phyloP scores from a whole-genome alignment of 352 stramenopile genomes.

The Globisporangium spinosum region DNA sequence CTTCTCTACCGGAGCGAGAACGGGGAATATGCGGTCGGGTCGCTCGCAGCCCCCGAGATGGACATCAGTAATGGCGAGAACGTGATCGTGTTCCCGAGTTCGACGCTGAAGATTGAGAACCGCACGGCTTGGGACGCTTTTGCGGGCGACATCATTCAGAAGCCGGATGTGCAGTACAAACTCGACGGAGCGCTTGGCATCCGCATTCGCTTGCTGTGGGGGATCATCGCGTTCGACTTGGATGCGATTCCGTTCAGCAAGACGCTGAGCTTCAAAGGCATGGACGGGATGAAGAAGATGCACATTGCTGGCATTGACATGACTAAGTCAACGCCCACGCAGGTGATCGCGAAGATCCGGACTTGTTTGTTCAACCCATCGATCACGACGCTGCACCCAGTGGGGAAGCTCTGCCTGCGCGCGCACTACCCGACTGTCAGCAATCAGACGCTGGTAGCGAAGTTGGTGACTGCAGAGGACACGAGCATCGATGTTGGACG shows the following conservation, averaged over 20 bases:
- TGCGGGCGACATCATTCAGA: conserved; percentile 62
- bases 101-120: conserved; percentile 54
- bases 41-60: conserved; percentile 50
- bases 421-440: conserved; percentile 47
- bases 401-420: conserved; percentile 63
- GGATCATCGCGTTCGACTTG: conserved; percentile 47
- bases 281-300: conserved; percentile 63
- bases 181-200: conserved; percentile 49
- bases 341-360: conserved; percentile 66
- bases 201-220: conserved; percentile 45
- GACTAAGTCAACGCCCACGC: conserved; percentile 49
- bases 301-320: conserved; percentile 60
- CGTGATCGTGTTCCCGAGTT: conserved; percentile 38
- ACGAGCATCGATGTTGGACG: conserved; percentile 42
- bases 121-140: conserved; percentile 60
- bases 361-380: conserved; percentile 84
- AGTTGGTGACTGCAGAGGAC: conserved; percentile 37
- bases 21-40: conserved; percentile 29
- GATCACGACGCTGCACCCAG: conserved; percentile 55
- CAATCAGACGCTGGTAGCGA: conserved; percentile 42
- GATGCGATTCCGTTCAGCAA: conserved; percentile 49
- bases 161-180: conserved; percentile 36
- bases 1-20: conserved; percentile 35
- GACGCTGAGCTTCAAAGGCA: conserved; percentile 50
- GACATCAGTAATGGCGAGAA: conserved; percentile 47